Evolutionary conservation across 805 yeast genomes (phyloP).

Genomic region (Zygoascus bituminiphila): DNA sequence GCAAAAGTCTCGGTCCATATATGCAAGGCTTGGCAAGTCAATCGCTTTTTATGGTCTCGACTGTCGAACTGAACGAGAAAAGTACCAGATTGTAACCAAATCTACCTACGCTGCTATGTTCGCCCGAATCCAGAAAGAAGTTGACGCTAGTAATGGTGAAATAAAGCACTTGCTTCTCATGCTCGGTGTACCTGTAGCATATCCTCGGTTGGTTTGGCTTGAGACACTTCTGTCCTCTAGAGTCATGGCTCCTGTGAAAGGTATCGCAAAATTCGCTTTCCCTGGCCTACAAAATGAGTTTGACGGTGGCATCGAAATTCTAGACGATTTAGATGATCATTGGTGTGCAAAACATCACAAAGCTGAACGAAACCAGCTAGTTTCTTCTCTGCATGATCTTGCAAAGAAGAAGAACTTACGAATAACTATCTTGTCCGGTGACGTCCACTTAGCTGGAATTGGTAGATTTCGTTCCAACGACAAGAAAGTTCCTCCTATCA

Average conservation of each 20-base stretch:
- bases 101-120: slow-evolving; percentile 57
- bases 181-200: slow-evolving; percentile 92
- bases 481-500: slow-evolving; percentile 46
- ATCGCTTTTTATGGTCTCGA: slow-evolving; percentile 74
- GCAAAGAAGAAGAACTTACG: slow-evolving; percentile 60
- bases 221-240: slow-evolving; percentile 57
- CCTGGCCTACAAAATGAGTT: slow-evolving; percentile 81
- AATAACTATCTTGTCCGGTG: slow-evolving; percentile 82
- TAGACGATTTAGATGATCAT: slow-evolving; percentile 92
- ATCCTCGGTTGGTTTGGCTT: slow-evolving; percentile 88
- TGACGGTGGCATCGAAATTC: slow-evolving; percentile 82
- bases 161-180: slow-evolving; percentile 71
- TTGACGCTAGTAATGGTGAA: slow-evolving; percentile 40
- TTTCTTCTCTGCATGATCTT: slow-evolving; percentile 54
- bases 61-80: slow-evolving; percentile 84
- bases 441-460: slow-evolving; percentile 82
- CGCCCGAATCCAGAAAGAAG: slow-evolving; percentile 48
- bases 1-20: slow-evolving; percentile 58
- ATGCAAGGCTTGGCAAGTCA: slow-evolving; percentile 64
- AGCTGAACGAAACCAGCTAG: slow-evolving; percentile 65
- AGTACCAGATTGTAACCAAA: slow-evolving; percentile 45
- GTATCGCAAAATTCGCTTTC: slow-evolving; percentile 41
- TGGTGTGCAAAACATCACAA: slow-evolving; percentile 93
- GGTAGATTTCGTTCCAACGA: slow-evolving; percentile 60
- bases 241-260: slow-evolving; percentile 55